These are phyloP conservation scores for Pilobolus umbonatus DNA, from an alignment of 192 early-diverging fungal genomes.

Conservation along the genomic window DNA sequence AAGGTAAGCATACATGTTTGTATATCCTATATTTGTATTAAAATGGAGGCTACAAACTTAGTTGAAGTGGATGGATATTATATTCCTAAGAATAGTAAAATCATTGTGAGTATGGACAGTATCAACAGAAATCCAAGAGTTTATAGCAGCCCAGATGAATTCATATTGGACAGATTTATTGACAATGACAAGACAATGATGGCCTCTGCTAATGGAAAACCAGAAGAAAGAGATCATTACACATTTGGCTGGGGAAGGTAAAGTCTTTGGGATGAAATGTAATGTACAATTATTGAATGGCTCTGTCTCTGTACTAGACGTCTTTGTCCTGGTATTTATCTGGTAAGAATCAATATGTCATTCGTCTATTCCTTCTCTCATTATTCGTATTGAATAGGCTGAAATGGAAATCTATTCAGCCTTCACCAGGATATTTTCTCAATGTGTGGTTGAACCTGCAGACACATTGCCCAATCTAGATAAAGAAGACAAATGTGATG, in stretches of 20 bases:
- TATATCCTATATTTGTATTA: neutral
- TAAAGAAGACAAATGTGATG: too few relatives aligned
- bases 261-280: neutral
- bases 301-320: too few relatives aligned
- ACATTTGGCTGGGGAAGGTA: slow-evolving; percentile 7
- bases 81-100: neutral
- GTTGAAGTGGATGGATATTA: neutral
- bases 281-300: neutral
- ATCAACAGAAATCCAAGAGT: neutral
- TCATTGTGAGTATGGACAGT: neutral
- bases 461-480: too few relatives aligned
- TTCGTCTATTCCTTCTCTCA: too few relatives aligned
- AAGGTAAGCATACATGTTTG: neutral
- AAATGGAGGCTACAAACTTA: neutral
- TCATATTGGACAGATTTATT: neutral
- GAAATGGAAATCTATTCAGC: neutral
- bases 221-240: neutral
- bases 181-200: neutral
- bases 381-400: too few relatives aligned
- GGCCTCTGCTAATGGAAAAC: neutral
- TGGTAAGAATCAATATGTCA: too few relatives aligned
- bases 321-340: neutral
- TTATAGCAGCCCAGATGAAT: neutral
- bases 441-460: neutral
- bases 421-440: neutral